Evolutionary conservation across 2,329 filamentous ascomycete species (phyloP).

Genomic region (Arthrobotrys megalospora): DNA sequence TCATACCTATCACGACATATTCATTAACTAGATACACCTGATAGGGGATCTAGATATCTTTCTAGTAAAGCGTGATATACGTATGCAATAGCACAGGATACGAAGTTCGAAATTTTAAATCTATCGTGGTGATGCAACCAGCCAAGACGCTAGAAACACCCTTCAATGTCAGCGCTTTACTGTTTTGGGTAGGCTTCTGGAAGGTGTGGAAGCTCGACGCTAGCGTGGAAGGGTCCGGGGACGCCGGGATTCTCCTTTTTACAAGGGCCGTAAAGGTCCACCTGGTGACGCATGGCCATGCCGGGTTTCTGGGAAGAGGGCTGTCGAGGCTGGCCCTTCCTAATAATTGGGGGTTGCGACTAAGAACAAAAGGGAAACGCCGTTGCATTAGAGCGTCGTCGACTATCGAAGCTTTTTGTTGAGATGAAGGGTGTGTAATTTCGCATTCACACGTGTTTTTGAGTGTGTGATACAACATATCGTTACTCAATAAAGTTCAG

Average conservation of each 20-base stretch:
- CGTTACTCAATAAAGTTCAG: no score
- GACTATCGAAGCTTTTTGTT: not conserved
- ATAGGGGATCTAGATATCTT: not conserved
- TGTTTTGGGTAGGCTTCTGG: constrained; percentile 44
- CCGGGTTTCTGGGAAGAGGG: constrained; percentile 9
- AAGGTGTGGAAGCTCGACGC: constrained; percentile 19
- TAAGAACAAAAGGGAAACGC: constrained; percentile 2
- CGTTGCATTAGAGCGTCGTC: not conserved
- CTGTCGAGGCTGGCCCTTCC: not conserved
- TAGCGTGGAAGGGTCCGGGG: constrained; percentile 3
- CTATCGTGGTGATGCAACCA: not conserved
- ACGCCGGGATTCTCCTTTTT: constrained; percentile 24
- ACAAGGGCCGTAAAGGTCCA: constrained; percentile 22
- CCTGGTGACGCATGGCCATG: constrained; percentile 35
- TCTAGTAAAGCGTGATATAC: not conserved
- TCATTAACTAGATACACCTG: no score
- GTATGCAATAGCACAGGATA: not conserved
- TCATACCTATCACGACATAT: not conserved
- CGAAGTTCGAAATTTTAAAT: not conserved
- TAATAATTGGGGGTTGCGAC: no score
- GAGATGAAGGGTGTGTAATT: constrained; percentile 38
- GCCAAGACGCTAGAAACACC: constrained; percentile 18
- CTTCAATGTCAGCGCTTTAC: not conserved
- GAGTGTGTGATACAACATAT: not conserved
- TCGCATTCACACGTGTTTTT: not conserved